Conservation (phyloP, 192 early-diverging fungal genomes). For the Entophlyctis luteolus region DNA sequence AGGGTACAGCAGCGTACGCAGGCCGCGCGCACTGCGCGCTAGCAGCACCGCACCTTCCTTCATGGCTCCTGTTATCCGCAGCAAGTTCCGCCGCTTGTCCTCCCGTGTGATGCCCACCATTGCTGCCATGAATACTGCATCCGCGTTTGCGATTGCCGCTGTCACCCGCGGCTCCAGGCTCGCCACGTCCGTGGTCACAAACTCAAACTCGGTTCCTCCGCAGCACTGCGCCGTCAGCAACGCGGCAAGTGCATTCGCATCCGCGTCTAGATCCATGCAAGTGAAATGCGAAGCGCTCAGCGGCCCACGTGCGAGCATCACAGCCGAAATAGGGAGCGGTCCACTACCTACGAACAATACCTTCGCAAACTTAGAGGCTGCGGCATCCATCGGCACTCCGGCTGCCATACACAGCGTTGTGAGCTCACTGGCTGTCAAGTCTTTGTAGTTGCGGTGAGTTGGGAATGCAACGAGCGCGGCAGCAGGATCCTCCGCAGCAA, state of each 20-base stretch:
- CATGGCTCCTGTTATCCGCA: not conserved
- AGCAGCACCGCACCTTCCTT: not conserved
- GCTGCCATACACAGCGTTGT: not conserved
- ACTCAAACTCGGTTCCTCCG: not conserved
- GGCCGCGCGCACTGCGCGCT: not conserved
- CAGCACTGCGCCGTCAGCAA: not conserved
- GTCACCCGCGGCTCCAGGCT: not conserved
- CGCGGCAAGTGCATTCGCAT: not conserved
- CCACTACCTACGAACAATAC: not conserved
- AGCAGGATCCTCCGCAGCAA: not conserved
- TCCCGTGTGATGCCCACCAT: not conserved
- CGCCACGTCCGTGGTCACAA: not conserved
- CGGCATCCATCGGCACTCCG: not conserved
- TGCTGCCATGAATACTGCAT: not conserved
- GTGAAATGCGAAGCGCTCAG: not conserved
- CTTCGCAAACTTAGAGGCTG: not conserved
- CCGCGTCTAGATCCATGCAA: not conserved
- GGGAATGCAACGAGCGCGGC: not conserved
- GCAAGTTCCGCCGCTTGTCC: not conserved
- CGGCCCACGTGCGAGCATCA: not conserved
- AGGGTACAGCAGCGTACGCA: not conserved
- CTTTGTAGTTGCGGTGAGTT: not conserved
- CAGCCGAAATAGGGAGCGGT: not conserved
- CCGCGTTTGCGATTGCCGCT: too few relatives aligned
- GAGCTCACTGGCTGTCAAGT: not conserved